These are phyloP conservation scores for Apiospora hydei DNA, from an alignment of 2,329 filamentous ascomycete genomes.

Conservation along the genomic window DNA sequence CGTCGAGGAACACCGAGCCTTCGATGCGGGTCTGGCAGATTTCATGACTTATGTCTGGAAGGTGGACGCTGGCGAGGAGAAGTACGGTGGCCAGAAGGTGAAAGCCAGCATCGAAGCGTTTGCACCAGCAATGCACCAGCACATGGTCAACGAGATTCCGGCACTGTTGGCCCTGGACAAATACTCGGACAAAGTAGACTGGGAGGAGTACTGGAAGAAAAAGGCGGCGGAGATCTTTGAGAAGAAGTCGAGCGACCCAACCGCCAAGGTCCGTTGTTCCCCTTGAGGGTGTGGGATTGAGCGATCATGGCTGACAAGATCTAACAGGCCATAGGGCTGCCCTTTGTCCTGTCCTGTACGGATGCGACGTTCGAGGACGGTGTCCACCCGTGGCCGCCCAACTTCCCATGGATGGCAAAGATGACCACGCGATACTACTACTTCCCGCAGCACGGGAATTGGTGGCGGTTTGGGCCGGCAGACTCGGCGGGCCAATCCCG, in stretches of 20 bases:
- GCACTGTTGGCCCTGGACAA: constrained; percentile 44
- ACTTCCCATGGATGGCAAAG: constrained; percentile 35
- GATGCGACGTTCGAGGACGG: constrained; percentile 33
- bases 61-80: constrained; percentile 37
- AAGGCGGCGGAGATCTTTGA: constrained; percentile 29
- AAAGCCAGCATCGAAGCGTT: constrained; percentile 45
- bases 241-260: constrained; percentile 29
- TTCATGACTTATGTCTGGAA: constrained; percentile 43
- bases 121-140: constrained; percentile 42
- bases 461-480: constrained; percentile 39
- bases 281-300: neutral
- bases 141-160: constrained; percentile 49
- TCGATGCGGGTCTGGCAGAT: constrained; percentile 44
- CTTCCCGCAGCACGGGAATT: constrained; percentile 43
- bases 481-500: constrained; percentile 31
- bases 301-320: neutral
- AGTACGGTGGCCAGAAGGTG: constrained; percentile 43
- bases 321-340: constrained; percentile 29
- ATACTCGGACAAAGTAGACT: constrained; percentile 40
- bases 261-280: constrained; percentile 30
- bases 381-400: constrained; percentile 36
- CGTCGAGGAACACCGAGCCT: constrained; percentile 50
- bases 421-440: constrained; percentile 45
- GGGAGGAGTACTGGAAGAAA: constrained; percentile 41
- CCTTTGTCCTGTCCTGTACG: constrained; percentile 33